Evolutionary conservation across 140 eudicot species (phyloP).

Genomic region (Flaveria floridana): DNA sequence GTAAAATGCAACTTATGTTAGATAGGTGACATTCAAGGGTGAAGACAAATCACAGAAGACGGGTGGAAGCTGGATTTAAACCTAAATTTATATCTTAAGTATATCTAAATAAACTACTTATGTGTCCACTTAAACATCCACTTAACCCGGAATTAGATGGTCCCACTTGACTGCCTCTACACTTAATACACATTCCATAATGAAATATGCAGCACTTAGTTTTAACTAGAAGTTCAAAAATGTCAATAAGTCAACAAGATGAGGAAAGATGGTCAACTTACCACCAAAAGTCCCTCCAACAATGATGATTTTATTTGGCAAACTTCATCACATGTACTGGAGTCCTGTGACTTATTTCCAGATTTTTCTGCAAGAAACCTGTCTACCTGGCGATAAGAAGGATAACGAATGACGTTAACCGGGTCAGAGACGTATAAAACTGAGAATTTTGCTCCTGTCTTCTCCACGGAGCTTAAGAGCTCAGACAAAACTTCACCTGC

Average conservation of each 20-base stretch:
- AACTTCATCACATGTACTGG: slow-evolving; percentile 72
- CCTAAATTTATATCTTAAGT: background rate
- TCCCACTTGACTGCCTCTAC: slow-evolving; percentile 14
- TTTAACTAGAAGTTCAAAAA: background rate
- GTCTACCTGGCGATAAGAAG: slow-evolving; percentile 53
- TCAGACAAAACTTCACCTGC: slow-evolving; percentile 70
- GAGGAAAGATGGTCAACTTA: slow-evolving; percentile 39
- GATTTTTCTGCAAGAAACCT: slow-evolving; percentile 86
- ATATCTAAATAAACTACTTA: background rate
- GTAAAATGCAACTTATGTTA: background rate
- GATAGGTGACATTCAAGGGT: background rate
- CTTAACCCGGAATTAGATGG: background rate
- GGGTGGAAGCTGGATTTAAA: background rate
- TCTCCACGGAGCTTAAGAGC: slow-evolving; percentile 61
- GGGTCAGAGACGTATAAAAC: slow-evolving; percentile 91
- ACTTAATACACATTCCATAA: background rate
- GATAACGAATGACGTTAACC: slow-evolving; percentile 40
- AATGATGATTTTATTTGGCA: slow-evolving; percentile 83
- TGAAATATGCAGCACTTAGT: background rate
- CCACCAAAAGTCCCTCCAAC: slow-evolving; percentile 83
- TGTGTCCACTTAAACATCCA: background rate
- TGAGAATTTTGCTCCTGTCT: slow-evolving; percentile 65
- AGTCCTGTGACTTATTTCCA: slow-evolving; percentile 50
- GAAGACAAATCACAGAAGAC: background rate
- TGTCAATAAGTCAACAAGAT: background rate